Base-by-base conservation (phyloP, 1,139 yeast genomes). In the Kluyveromyces marxianus region DNA sequence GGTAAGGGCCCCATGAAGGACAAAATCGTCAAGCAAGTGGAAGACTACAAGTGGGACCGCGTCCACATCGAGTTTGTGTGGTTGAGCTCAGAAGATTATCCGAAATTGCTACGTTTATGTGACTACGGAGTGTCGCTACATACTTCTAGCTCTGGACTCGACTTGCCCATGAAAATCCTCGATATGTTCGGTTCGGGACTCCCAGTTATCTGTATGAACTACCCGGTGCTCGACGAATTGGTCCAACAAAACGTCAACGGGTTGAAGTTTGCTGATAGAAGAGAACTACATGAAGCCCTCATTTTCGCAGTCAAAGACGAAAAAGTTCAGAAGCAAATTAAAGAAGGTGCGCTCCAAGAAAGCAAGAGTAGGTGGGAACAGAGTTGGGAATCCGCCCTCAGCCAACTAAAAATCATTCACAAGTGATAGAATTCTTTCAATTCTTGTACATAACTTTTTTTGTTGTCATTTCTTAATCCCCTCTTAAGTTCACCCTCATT, bases 151-250 rank as follows among this genome's bases (percentile, higher is more conserved):
- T 84, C 95, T 46, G 98, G 99, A 0, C 73, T 87, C 50, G 99
- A 94, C 60, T 71, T 94, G 48, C 99, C 99, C 0, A 94, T 94
- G 99, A 94, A 94, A 64, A 86, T 92, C 37, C 83, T 92, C 6
- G 99, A 92, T 60, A 82, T 92, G 76, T 90, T 90, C 70, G 98
- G 98, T 0, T 87, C 95, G 53, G 98, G 98, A 0, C 70, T 92
- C 5, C 99, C 98, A 1, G 97, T 89, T 0, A 71, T 90, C 3
- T 79, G 96, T 0, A 69, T 90, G 47, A 69, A 73, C 36, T 92
- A 86, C 62, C 81, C 84, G 0, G 94, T 96, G 6, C 73, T 85
- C 25, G 68, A 69, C 7, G 92, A 83, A 56, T 63, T 83, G 44
- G 84, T 83, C 3, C 63, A 67, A 42, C 70, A 71, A 43, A 68